Conservation (phyloP, 495 filamentous ascomycete species). For the Collariella sp. region DNA sequence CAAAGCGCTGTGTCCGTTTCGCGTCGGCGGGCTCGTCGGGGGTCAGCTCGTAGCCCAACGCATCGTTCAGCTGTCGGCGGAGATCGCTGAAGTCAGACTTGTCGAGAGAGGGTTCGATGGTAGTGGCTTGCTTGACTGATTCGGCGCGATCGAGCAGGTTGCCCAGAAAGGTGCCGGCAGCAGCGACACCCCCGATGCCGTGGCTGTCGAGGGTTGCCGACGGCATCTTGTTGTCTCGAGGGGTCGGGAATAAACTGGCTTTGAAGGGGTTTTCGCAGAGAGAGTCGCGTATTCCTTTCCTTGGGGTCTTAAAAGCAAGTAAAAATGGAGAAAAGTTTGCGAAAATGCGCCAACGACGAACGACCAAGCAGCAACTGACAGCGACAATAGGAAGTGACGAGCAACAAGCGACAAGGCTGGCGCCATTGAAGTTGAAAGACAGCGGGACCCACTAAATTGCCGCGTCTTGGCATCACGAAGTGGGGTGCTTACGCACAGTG, state of each 20-base stretch:
- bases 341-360: too few species aligned
- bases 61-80: constrained; percentile 32
- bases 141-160: constrained; percentile 57
- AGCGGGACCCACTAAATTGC: neutral
- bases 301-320: too few species aligned
- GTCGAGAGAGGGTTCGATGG: constrained; percentile 72
- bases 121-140: constrained; percentile 51
- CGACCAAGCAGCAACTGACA: neutral
- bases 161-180: constrained; percentile 48
- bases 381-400: neutral
- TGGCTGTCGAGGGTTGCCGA: constrained; percentile 32
- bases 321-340: too few species aligned
- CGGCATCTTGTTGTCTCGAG: constrained; percentile 29
- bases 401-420: neutral
- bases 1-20: constrained; percentile 44
- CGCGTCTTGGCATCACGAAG: constrained; percentile 1
- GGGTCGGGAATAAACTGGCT: neutral
- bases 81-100: constrained; percentile 49
- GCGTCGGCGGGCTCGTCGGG: constrained; percentile 19
- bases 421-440: neutral
- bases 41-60: constrained; percentile 23
- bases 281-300: too few species aligned
- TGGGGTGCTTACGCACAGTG: neutral
- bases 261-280: too few species aligned
- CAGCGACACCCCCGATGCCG: constrained; percentile 48